Percentiles rank a stretch among this genome's conserved stretches.
Evolutionary conservation across 1,284 basidiomycete species (phyloP).

Genomic region (Laetiporus sulphureus): DNA sequence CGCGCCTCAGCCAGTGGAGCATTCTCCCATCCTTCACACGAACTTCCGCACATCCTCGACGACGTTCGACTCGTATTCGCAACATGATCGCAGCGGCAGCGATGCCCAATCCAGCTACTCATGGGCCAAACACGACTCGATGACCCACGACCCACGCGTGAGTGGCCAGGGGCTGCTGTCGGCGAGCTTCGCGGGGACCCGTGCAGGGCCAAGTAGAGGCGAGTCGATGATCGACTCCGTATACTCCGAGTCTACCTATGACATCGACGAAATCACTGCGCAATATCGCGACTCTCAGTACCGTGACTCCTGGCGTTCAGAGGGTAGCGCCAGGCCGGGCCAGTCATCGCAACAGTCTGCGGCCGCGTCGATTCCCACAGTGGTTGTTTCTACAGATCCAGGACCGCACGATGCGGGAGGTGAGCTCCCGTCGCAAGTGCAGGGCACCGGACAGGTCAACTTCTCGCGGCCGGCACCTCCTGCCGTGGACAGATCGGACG

Average conservation of each 20-base stretch:
- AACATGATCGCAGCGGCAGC: constrained; percentile 17
- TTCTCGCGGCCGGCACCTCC: constrained; percentile 50
- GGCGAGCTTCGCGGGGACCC: neutral
- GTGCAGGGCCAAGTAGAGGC: constrained; percentile 5
- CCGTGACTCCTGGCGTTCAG: constrained; percentile 21
- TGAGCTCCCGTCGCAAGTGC: constrained; percentile 14
- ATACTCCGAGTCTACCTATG: constrained; percentile 26
- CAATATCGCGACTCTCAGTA: constrained; percentile 21
- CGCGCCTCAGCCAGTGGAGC: constrained; percentile 22
- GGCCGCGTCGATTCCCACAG: constrained; percentile 30
- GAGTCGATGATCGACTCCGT: constrained; percentile 26
- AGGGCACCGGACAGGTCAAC: constrained; percentile 27
- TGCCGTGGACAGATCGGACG: constrained; percentile 27
- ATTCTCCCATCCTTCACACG: constrained; percentile 58
- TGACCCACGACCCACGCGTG: neutral
- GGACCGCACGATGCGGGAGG: constrained; percentile 22
- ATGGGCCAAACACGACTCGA: constrained; percentile 11
- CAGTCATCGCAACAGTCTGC: neutral
- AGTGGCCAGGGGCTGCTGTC: neutral
- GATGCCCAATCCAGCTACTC: constrained; percentile 15
- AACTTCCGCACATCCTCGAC: constrained; percentile 52
- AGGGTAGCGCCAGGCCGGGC: constrained; percentile 4
- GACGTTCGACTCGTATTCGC: constrained; percentile 32
- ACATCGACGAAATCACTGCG: constrained; percentile 27
- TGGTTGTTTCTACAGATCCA: constrained; percentile 36